phyloP scores from a whole-genome alignment of 805 yeast genomes.

The Starmerella apicola region DNA sequence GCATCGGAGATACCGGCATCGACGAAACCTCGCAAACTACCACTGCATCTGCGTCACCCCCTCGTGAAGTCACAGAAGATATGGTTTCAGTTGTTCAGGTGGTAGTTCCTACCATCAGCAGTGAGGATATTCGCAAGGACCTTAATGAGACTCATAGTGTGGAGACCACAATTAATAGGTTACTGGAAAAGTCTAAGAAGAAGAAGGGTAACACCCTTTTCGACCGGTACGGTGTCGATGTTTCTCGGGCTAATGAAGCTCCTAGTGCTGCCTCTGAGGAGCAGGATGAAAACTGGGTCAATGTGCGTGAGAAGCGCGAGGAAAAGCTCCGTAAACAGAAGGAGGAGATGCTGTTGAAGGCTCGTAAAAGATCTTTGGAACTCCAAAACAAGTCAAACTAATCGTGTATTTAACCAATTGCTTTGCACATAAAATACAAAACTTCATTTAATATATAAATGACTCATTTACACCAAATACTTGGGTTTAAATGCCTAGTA shows the following conservation, averaged over 20 bases:
- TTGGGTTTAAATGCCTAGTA: too few relatives aligned
- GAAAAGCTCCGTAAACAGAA: constrained; percentile 37
- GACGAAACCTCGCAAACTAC: background rate
- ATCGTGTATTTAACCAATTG: too few relatives aligned
- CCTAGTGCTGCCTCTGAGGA: background rate
- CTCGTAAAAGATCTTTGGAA: constrained; percentile 33
- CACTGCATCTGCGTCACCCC: constrained; percentile 2
- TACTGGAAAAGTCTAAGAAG: constrained; percentile 46
- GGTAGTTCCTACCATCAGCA: constrained; percentile 60
- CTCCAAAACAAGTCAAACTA: too few relatives aligned
- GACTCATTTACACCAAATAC: too few relatives aligned
- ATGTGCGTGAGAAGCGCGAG: constrained; percentile 34
- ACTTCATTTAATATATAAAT: too few relatives aligned
- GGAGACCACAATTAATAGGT: constrained; percentile 64
- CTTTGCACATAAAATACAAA: too few relatives aligned
- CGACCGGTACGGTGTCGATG: constrained; percentile 35
- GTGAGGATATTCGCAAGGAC: constrained; percentile 60
- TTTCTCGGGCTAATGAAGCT: too few relatives aligned
- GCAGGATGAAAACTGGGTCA: constrained; percentile 29
- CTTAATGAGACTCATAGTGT: constrained; percentile 58
- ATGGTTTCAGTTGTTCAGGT: constrained; percentile 83
- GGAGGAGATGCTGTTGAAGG: constrained; percentile 46
- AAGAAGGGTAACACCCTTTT: constrained; percentile 19
- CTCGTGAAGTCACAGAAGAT: constrained; percentile 27
- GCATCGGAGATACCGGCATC: background rate